phyloP scores from a whole-genome alignment of 2,329 filamentous ascomycete species.

The Dichotomopilus funicola region DNA sequence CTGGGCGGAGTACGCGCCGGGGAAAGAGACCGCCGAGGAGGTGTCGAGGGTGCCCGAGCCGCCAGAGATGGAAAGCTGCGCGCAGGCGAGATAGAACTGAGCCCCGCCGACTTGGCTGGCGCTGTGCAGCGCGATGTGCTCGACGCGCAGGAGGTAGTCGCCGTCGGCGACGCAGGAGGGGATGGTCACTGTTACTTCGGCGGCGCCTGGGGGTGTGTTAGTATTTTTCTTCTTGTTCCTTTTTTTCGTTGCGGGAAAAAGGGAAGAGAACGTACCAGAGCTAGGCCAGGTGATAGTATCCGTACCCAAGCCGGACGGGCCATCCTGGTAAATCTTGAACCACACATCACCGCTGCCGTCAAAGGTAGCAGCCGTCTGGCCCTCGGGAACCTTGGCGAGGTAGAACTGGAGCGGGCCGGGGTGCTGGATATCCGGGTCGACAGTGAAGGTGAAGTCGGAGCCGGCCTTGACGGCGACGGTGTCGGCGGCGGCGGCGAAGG shows the following conservation, averaged over 20 bases:
- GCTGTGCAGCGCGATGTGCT: constrained; percentile 32
- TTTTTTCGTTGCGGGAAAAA: neutral
- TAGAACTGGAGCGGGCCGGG: constrained; percentile 36
- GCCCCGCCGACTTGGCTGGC: constrained; percentile 28
- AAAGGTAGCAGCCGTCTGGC: constrained; percentile 32
- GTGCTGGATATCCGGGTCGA: constrained; percentile 34
- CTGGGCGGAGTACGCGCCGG: constrained; percentile 26
- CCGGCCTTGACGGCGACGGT: constrained; percentile 35
- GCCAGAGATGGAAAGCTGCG: constrained; percentile 26
- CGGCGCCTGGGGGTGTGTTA: constrained; percentile 18
- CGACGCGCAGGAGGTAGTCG: constrained; percentile 33
- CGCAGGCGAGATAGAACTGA: constrained; percentile 31
- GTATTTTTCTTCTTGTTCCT: neutral
- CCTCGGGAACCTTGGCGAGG: constrained; percentile 35
- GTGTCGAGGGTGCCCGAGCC: constrained; percentile 23
- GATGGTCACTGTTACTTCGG: constrained; percentile 26
- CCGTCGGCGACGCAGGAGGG: constrained; percentile 29
- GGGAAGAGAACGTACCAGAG: constrained; percentile 24
- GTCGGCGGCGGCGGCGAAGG: constrained; percentile 28
- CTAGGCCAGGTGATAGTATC: constrained; percentile 34
- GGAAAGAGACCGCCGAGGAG: constrained; percentile 25
- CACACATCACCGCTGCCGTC: constrained; percentile 35
- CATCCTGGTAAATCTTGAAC: constrained; percentile 39
- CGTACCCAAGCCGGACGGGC: constrained; percentile 28
- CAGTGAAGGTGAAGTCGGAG: constrained; percentile 34